Base-by-base conservation (phyloP, 106 monocot species). In the Platanthera guangdongensis region DNA sequence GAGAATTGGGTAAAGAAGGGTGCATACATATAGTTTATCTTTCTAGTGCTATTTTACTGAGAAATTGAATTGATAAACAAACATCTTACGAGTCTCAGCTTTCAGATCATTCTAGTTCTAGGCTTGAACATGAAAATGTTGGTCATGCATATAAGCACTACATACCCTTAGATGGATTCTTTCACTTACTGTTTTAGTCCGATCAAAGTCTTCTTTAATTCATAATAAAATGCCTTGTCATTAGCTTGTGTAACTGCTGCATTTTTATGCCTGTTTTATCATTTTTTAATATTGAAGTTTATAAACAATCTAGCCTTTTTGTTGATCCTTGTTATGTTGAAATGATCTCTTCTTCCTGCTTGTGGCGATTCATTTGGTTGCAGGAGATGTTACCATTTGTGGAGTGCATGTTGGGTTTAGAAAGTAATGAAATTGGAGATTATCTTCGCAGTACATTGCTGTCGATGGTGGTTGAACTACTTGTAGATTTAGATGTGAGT, bases 401-500 rank as follows among this genome's bases (percentile, higher is more conserved):
- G 13, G 91, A 94, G 53, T 89, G 97, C 78, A 85, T 94, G 85
- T 78, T 99, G 74, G 83, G 79, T 49, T 48, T 99, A 74, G 89
- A 90, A 74, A 87, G 67, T 53, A 57, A 82, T 74, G 74, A 80
- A 82, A 80, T 94, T 73, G 91, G 97, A 72, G 83, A 94, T 50
- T 83, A 81, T 71, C 79, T 99, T 70, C 86, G 91, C 77, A 78
- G 74, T 68, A 79, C 77, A 57, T 75, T 99, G 86, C 52, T 94
- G 51, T 71, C 80, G 18, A 88, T 85, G 72, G 82, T 94, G 73
- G 80, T 99, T 25, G 87, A 99, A 57, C 80, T 91, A 75, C 82
- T 99, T 21, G 51, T 78, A 19, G 97, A 99, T 28, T 81, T 94
- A 48, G 97, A 99, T 85, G 97, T 99, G 71, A 84, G 96, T 82